Evolutionary conservation across 164 flowering plant genomes (phyloP).

Genomic region (Liriodendron chinense): DNA sequence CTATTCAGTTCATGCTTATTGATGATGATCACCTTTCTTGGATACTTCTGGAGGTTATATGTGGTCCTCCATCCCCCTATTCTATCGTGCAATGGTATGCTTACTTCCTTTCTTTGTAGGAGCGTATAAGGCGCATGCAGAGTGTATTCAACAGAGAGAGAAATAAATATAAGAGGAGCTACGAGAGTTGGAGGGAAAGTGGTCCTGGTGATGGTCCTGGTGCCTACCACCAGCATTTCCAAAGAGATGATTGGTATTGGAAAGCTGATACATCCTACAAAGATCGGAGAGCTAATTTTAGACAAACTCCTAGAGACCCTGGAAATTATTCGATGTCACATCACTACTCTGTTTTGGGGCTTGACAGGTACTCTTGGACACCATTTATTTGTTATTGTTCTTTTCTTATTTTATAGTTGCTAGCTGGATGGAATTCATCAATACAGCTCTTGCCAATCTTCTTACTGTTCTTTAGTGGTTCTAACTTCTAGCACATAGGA

Average conservation of each 20-base stretch:
- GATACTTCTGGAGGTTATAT: neutral
- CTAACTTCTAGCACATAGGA: neutral
- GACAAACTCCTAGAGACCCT: slow-evolving; percentile 41
- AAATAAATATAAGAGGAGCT: slow-evolving; percentile 65
- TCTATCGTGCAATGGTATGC: neutral
- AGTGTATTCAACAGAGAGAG: slow-evolving; percentile 95
- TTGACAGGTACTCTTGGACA: slow-evolving; percentile 65
- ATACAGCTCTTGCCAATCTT: too few relatives aligned
- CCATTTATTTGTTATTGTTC: neutral
- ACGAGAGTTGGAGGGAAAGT: slow-evolving; percentile 86
- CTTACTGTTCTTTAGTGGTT: neutral
- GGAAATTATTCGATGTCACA: slow-evolving; percentile 61
- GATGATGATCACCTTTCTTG: neutral
- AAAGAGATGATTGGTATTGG: slow-evolving; percentile 89
- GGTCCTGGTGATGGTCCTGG: slow-evolving; percentile 58
- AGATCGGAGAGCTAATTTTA: slow-evolving; percentile 42
- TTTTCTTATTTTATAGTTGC: neutral
- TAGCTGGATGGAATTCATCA: neutral
- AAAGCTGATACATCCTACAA: slow-evolving; percentile 56
- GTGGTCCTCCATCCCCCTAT: neutral
- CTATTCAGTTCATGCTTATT: too few relatives aligned
- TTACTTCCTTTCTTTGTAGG: slow-evolving; percentile 37
- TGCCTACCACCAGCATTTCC: slow-evolving; percentile 66
- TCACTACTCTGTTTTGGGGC: slow-evolving; percentile 89
- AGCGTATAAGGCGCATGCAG: slow-evolving; percentile 97